Evolutionary conservation across 139 green algal species (phyloP), one percentile per base, ranked within the genome.

Genomic region (Penium margaritaceum): DNA sequence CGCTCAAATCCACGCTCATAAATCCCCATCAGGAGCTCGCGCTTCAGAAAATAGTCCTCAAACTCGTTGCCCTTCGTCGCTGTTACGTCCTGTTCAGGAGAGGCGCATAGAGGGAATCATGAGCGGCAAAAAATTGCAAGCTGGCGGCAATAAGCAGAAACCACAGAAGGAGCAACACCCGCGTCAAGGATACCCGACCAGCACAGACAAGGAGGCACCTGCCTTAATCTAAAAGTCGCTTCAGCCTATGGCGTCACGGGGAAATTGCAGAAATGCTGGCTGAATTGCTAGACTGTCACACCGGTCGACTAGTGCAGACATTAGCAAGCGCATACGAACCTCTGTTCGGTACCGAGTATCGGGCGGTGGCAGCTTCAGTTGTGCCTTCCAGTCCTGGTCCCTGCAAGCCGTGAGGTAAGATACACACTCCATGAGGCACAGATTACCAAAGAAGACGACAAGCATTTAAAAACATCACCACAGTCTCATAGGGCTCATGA

Each of bases 21-120:
- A 79, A 99, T 99, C 63, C 95, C 95, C 92, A 97, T 97, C 6
- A 99, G 88, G 55, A 99, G 88, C 74, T 95, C 89, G 1, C 94
- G 80, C 80, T 98, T 98, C 36, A 99, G 83, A 71, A 96, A 96
- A 74, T 97, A 99, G 84, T 99, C 95, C 84, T 99, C 95, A 76
- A 99, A 99, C 36, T 95, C 90, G 68, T 96, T 95, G 51, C 95
- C 95, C 70, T 98, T 98, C 5, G 93, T 99, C 15, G 80, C 80
- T 3, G 93, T 98, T 19, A 99, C 95, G 84, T 99, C 94, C 92
- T 98, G 85, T n/a, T n/a, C n/a, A n/a, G n/a, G n/a, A 47, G 6
- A 72, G 47, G 19, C 15, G n/a, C n/a, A n/a, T n/a, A n/a, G n/a
- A 12, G 24, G 24, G 33, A 3, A 24, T 9, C 17, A 6, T 67